Conservation (phyloP, 2,329 filamentous ascomycete species). For the Pseudogymnoascus sp. region DNA sequence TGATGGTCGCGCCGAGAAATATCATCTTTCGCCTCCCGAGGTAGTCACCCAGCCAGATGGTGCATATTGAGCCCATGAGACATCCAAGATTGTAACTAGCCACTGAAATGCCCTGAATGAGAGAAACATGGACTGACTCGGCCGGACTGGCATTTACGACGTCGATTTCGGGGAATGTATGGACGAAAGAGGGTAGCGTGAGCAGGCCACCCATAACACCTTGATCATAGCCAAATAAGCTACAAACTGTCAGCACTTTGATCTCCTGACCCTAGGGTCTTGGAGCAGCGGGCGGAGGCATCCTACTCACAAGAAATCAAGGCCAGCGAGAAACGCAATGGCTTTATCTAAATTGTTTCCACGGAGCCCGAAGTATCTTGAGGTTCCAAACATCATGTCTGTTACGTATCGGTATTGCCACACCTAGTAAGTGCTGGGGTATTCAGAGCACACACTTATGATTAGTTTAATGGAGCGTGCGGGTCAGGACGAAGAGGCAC, state of each 20-base stretch:
- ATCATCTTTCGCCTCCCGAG: conserved; percentile 8
- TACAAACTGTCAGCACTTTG: not conserved
- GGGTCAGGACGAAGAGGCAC: not conserved
- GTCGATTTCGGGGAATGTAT: conserved; percentile 8
- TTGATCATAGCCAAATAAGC: conserved; percentile 8
- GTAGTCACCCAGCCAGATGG: conserved; percentile 43
- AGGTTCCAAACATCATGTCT: not conserved
- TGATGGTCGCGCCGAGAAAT: conserved; percentile 8
- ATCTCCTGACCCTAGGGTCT: not conserved
- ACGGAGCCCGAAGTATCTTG: not conserved
- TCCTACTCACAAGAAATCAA: not conserved
- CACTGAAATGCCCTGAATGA: not conserved
- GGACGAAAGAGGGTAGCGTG: conserved; percentile 43
- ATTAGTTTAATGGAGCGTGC: not conserved
- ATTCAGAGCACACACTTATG: not conserved
- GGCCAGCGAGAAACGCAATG: not conserved
- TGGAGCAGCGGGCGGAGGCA: not conserved
- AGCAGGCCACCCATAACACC: conserved; percentile 11
- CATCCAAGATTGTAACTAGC: conserved; percentile 31
- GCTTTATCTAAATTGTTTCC: not conserved
- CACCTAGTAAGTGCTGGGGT: not conserved
- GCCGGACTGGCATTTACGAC: not conserved
- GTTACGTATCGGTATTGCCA: not conserved
- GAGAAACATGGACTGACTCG: conserved; percentile 3
- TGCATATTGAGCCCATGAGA: conserved; percentile 39